These are phyloP conservation scores for Diospyros lotus DNA, from an alignment of 148 eudicot genomes.

Conservation along the genomic window DNA sequence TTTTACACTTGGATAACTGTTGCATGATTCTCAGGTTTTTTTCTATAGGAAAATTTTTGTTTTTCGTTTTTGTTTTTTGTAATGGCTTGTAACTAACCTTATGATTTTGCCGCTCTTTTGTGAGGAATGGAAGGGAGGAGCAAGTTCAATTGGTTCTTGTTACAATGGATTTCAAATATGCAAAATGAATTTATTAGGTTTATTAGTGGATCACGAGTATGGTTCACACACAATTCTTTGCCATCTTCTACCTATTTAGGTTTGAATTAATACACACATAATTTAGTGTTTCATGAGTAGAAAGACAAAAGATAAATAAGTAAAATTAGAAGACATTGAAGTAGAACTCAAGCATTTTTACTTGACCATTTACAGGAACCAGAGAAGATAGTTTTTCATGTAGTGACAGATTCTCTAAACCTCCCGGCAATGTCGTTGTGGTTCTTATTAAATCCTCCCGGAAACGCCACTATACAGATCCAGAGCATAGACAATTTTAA, in stretches of 20 bases:
- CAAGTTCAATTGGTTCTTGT: constrained; percentile 9
- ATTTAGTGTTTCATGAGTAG: too few relatives aligned
- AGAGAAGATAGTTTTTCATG: constrained; percentile 74
- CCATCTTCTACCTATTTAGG: too few relatives aligned
- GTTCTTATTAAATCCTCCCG: constrained; percentile 83
- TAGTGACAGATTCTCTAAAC: constrained; percentile 86
- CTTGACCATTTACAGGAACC: constrained; percentile 60
- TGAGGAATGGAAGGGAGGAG: not conserved
- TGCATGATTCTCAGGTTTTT: not conserved
- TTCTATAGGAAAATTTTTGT: not conserved
- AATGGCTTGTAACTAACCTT: not conserved
- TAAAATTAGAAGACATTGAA: not conserved
- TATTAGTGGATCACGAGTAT: not conserved
- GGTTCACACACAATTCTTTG: not conserved
- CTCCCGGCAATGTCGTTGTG: constrained; percentile 85
- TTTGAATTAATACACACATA: too few relatives aligned
- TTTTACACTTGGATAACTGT: not conserved
- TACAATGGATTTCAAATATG: not conserved
- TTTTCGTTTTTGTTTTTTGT: not conserved
- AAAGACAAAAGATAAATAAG: too few relatives aligned
- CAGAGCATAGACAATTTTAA: constrained; percentile 53
- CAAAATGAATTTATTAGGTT: not conserved
- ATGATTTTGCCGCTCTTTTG: not conserved
- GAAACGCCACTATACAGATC: constrained; percentile 70
- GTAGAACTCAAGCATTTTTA: not conserved